Evolutionary conservation across 176 grass and related monocot genomes (phyloP), one percentile per base, ranked within the genome.

Genomic region (Metroxylon sagu): DNA sequence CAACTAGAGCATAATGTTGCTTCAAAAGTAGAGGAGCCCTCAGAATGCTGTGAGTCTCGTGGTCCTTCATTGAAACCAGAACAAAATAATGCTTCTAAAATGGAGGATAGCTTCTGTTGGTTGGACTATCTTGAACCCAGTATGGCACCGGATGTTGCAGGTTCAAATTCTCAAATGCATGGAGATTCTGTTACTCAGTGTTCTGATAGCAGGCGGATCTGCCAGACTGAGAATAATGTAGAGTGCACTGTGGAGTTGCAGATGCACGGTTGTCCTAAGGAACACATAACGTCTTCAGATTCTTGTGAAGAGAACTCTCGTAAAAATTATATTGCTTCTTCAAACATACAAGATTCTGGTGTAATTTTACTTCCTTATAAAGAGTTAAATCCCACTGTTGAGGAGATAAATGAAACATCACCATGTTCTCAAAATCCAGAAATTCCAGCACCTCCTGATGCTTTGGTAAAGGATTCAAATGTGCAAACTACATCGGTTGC

Each of bases 311-410:
- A 85, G 53, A 73, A 76, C 26, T 54, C 29, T 59, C 49, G 71
- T 68, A 66, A 66, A 57, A 70, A 74, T 74, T 59, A 56, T 54
- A 10, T 43, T 43, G 25, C 54, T 64, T 67, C 75, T 69, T 74
- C 60, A 70, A 70, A 61, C 14, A 25, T 54, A 18, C 59, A 72
- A 62, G 70, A 62, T 54, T 50, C 70, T 48, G n/a, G 67, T 66
- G 63, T 85, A 59, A 82, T 85, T 76, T 82, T 82, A 48, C 82
- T 85, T 82, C 82, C 87, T 76, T 85, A 85, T 58, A 67, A 90
- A 69, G 68, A 75, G 63, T 56, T 69, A 61, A 29, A 19, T 66
- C 39, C 43, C 56, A 25, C 26, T 39, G 48, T 19, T 1, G 50
- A 82, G 59, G 79, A 75, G 66, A 52, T 50, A 25, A 52, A 82